Percentiles rank a stretch among this genome's conserved stretches.
Conservation (phyloP, 345 rosid genomes). For the Geranium brycei region DNA sequence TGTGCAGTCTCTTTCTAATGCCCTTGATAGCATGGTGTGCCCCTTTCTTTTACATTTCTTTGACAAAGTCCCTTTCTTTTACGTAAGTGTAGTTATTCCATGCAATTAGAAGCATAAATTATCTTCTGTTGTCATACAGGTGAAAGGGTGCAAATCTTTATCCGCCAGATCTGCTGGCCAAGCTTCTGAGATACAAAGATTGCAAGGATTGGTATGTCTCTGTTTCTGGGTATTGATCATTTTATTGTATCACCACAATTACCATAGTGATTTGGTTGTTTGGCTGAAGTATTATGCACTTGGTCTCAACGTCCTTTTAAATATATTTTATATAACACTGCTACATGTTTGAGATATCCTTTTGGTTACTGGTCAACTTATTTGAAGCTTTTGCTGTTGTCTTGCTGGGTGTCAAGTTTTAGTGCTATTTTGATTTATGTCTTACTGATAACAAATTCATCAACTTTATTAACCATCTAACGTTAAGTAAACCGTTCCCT, state of each 20-base stretch:
- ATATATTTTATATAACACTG: no score
- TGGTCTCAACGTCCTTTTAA: background rate
- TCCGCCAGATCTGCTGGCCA: constrained; percentile 42
- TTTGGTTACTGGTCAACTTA: background rate
- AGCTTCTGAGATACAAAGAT: constrained; percentile 44
- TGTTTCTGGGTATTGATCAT: background rate
- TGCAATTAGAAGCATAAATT: background rate
- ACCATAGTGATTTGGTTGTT: background rate
- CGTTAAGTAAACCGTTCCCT: background rate
- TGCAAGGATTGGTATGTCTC: constrained; percentile 61
- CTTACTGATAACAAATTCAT: background rate
- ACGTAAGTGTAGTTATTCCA: background rate
- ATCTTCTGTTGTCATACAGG: constrained; percentile 36
- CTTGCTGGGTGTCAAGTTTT: background rate
- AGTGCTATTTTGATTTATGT: background rate
- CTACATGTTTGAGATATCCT: no score
- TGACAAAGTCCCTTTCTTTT: no score
- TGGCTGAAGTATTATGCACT: background rate
- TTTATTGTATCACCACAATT: background rate
- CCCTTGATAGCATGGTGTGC: constrained; percentile 68
- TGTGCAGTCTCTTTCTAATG: constrained; percentile 54
- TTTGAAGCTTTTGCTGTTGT: background rate
- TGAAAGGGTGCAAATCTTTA: constrained; percentile 44
- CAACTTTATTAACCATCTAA: background rate
- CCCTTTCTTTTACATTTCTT: background rate